phyloP scores from a whole-genome alignment of 306 rosid species.

The Macrotyloma uniflorum region DNA sequence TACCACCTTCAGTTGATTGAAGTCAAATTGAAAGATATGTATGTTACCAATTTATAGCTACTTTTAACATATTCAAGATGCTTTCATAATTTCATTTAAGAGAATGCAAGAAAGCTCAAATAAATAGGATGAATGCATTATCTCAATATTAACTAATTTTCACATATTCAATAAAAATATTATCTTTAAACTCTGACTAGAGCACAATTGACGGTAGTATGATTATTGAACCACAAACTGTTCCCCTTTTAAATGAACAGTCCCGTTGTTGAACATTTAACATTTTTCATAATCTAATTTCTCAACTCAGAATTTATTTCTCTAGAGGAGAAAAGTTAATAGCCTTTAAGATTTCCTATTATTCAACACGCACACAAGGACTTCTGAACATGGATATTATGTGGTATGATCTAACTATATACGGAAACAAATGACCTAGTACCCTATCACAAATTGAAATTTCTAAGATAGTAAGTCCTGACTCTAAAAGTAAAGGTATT shows the following conservation, averaged over 20 bases:
- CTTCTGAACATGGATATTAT: neutral
- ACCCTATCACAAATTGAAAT: neutral
- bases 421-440: neutral
- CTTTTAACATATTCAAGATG: no score
- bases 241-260: conserved; percentile 4
- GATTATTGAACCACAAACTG: neutral
- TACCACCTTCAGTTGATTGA: no score
- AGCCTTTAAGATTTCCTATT: conserved; percentile 7
- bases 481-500: neutral
- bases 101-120: no score
- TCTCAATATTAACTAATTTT: neutral
- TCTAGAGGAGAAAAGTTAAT: neutral
- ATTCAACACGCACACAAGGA: neutral
- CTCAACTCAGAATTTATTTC: conserved; percentile 14
- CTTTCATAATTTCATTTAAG: no score
- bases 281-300: conserved; percentile 9
- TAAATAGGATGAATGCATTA: no score
- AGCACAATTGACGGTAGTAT: neutral
- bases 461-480: neutral
- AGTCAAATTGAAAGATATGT: no score
- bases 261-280: neutral
- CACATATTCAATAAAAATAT: neutral
- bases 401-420: neutral
- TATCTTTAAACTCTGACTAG: neutral
- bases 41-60: no score